These are phyloP conservation scores for Drosera spatulata DNA, from an alignment of 179 eudicot species.

Conservation along the genomic window DNA sequence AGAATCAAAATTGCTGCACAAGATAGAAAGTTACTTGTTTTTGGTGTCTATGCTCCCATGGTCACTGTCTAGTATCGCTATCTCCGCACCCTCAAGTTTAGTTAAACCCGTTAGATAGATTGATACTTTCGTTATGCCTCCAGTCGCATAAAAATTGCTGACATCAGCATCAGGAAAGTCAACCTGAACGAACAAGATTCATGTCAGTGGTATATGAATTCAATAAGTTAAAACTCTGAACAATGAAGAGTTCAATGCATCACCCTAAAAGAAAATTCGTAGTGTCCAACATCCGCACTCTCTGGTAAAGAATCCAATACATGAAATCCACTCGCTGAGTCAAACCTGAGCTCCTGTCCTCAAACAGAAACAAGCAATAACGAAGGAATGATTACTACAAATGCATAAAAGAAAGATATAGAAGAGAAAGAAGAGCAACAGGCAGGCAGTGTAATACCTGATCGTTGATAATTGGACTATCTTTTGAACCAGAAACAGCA, in stretches of 20 bases:
- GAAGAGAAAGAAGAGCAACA: conserved; percentile 2
- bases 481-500: conserved; percentile 47
- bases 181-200: conserved; percentile 26
- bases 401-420: neutral
- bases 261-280: conserved; percentile 76
- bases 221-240: no score
- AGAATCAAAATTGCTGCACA: neutral
- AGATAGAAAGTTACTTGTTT: conserved; percentile 32
- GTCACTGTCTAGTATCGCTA: conserved; percentile 69
- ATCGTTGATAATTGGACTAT: conserved; percentile 55
- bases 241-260: neutral
- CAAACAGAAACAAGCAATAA: conserved; percentile 6
- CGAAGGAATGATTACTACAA: conserved; percentile 2
- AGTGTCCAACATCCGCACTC: conserved; percentile 58
- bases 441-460: conserved; percentile 35
- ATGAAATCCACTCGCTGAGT: conserved; percentile 40
- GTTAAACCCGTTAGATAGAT: conserved; percentile 56
- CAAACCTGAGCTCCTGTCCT: conserved; percentile 73
- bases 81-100: conserved; percentile 50
- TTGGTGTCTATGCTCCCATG: conserved; percentile 51
- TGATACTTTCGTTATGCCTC: conserved; percentile 52
- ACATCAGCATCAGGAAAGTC: conserved; percentile 52
- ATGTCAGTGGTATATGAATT: neutral
- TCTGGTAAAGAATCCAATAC: conserved; percentile 59
- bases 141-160: conserved; percentile 46